phyloP scores from a whole-genome alignment of 805 yeast genomes.

The Candida pseudoglaebosa region DNA sequence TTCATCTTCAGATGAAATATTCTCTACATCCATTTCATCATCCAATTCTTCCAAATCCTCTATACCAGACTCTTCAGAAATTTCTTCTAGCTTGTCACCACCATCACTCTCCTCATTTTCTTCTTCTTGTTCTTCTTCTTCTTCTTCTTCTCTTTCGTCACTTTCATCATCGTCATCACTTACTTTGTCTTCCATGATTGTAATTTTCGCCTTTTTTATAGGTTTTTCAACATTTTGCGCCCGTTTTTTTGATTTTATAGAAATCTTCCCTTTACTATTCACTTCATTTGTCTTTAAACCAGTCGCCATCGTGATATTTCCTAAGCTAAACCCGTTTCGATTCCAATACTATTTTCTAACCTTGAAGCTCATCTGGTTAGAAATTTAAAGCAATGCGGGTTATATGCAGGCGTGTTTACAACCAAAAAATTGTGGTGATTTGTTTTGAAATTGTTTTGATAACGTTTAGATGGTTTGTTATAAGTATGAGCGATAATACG shows the following conservation, averaged over 20 bases:
- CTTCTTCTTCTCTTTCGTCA: conserved; percentile 14
- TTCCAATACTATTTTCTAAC: neutral
- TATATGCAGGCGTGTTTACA: too few species aligned
- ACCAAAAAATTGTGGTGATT: too few species aligned
- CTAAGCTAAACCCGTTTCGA: neutral
- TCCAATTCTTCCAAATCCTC: conserved; percentile 15
- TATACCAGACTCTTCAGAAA: conserved; percentile 19
- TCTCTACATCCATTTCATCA: conserved; percentile 25
- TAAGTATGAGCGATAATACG: neutral
- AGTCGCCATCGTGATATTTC: conserved; percentile 13
- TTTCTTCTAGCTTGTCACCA: conserved; percentile 14
- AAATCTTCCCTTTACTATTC: conserved; percentile 8
- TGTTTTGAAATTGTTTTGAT: neutral
- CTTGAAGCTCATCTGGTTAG: neutral
- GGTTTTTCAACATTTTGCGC: too few species aligned
- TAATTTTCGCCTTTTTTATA: conserved; percentile 2
- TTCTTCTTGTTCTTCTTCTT: conserved; percentile 12
- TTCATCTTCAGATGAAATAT: conserved; percentile 9
- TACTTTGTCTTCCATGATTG: conserved; percentile 3
- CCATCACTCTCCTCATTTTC: conserved; percentile 15
- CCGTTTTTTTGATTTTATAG: neutral
- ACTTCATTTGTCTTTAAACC: conserved; percentile 21
- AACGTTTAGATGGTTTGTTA: neutral
- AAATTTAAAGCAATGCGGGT: too few species aligned
- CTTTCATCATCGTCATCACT: conserved; percentile 16